A percentile compares a stretch with the other conserved stretches of the same genome.
Conservation (phyloP, 148 eudicot species). For the Dianthus caryophyllus region DNA sequence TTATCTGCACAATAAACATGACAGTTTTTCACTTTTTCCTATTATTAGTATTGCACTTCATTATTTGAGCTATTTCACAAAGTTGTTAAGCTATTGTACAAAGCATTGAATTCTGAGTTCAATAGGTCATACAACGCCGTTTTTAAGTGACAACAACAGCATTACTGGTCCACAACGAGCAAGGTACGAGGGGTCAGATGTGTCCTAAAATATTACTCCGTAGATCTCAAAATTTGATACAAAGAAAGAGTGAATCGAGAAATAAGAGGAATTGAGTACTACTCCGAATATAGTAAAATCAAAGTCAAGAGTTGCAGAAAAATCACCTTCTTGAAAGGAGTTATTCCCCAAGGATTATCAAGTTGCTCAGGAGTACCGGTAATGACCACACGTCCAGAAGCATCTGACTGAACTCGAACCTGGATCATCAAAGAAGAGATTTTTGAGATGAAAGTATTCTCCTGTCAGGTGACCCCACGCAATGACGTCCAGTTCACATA, state of each 20-base stretch:
- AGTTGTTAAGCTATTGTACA: too few relatives aligned
- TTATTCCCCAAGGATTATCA: conserved; percentile 94
- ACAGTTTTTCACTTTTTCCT: not conserved
- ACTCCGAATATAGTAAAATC: not conserved
- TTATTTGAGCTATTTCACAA: too few relatives aligned
- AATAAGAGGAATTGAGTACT: not conserved
- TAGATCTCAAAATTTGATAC: not conserved
- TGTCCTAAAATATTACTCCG: not conserved
- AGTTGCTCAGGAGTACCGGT: conserved; percentile 92
- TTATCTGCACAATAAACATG: conserved; percentile 48
- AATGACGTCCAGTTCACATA: conserved; percentile 6
- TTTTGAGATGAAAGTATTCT: not conserved
- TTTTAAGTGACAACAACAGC: too few relatives aligned
- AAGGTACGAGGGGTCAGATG: too few relatives aligned
- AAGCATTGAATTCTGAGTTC: too few relatives aligned
- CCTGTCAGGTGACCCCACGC: not conserved
- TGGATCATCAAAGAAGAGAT: conserved; percentile 25
- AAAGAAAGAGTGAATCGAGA: not conserved
- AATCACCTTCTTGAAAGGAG: conserved; percentile 75
- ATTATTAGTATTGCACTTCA: not conserved
- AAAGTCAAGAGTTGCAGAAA: not conserved
- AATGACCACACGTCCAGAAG: conserved; percentile 83
- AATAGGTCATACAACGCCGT: too few relatives aligned
- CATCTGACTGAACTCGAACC: conserved; percentile 93
- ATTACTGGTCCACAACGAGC: too few relatives aligned